A percentile compares a stretch with the other conserved stretches of the same genome.
Evolutionary conservation across 257 asterid genomes (phyloP).

Genomic region (Scutellaria minor): DNA sequence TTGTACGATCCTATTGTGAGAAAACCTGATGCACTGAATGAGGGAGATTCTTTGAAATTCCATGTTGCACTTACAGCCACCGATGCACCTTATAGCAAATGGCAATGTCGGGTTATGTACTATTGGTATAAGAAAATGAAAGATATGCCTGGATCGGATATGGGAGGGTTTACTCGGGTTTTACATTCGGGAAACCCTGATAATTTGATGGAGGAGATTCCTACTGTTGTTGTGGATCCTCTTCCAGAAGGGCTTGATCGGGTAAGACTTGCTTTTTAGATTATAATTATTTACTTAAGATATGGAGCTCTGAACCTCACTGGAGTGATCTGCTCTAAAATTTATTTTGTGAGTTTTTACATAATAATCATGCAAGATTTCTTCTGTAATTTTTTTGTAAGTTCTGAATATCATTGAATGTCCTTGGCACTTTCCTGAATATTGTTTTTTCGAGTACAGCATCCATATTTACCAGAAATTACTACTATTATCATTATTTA

Average conservation of each 20-base stretch:
- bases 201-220: constrained; percentile 92
- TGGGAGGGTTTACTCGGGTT: constrained; percentile 96
- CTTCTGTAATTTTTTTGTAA: neutral
- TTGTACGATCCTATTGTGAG: constrained; percentile 59
- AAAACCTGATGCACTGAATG: constrained; percentile 48
- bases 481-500: too few relatives aligned
- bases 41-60: constrained; percentile 50
- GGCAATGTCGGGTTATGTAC: constrained; percentile 97
- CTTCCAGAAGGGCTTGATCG: constrained; percentile 93
- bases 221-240: constrained; percentile 84
- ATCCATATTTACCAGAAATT: too few relatives aligned
- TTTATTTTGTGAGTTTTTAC: neutral
- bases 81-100: constrained; percentile 83
- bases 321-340: neutral
- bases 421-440: neutral
- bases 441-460: neutral
- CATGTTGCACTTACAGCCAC: constrained; percentile 94
- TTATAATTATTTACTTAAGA: constrained; percentile 13
- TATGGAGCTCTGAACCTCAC: constrained; percentile 4
- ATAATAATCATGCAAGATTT: neutral
- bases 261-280: constrained; percentile 52
- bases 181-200: constrained; percentile 91
- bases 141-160: constrained; percentile 78
- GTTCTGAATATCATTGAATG: neutral
- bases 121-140: constrained; percentile 92